Evolutionary conservation across 805 yeast genomes (phyloP).

Genomic region (Blastobotrys mokoenaii): DNA sequence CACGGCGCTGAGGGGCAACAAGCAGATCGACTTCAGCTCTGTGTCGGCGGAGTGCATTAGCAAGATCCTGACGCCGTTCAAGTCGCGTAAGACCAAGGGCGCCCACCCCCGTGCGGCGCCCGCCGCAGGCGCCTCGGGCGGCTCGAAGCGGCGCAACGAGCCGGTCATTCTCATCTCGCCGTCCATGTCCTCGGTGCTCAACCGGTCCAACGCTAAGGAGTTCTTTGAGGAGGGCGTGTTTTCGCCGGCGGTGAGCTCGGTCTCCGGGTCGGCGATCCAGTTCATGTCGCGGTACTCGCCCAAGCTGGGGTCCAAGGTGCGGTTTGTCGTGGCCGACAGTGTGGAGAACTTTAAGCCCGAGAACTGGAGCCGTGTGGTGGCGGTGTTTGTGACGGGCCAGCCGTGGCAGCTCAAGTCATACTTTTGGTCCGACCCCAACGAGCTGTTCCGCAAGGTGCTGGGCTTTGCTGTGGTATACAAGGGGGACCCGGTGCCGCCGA

Average conservation of each 20-base stretch:
- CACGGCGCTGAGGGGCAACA: slow-evolving; percentile 31
- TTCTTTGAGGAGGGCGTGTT: slow-evolving; percentile 67
- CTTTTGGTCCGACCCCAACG: slow-evolving; percentile 72
- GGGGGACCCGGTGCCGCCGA: slow-evolving; percentile 72
- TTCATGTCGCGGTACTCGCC: slow-evolving; percentile 50
- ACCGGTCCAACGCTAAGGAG: slow-evolving; percentile 54
- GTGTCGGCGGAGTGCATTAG: slow-evolving; percentile 29
- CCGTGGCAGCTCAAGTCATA: slow-evolving; percentile 92
- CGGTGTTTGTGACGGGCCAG: slow-evolving; percentile 94
- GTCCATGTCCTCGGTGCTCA: slow-evolving; percentile 63
- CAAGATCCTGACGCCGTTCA: slow-evolving; percentile 11
- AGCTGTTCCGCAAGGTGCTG: slow-evolving; percentile 69
- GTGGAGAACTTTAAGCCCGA: slow-evolving; percentile 89
- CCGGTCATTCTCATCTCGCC: slow-evolving; percentile 76
- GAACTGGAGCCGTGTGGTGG: slow-evolving; percentile 96
- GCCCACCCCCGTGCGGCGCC: neutral
- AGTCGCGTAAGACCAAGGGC: neutral
- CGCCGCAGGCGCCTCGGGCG: neutral
- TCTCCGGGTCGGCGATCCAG: slow-evolving; percentile 32
- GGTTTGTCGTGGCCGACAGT: slow-evolving; percentile 77
- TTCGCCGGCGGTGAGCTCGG: slow-evolving; percentile 40
- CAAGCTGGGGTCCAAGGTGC: slow-evolving; percentile 44
- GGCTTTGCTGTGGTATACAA: slow-evolving; percentile 74
- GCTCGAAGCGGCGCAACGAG: slow-evolving; percentile 29
- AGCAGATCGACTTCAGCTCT: slow-evolving; percentile 27